A percentile compares a stretch with the other conserved stretches of the same genome.
Conservation (phyloP, 192 early-diverging fungal species). For the Geranomyces variabilis region DNA sequence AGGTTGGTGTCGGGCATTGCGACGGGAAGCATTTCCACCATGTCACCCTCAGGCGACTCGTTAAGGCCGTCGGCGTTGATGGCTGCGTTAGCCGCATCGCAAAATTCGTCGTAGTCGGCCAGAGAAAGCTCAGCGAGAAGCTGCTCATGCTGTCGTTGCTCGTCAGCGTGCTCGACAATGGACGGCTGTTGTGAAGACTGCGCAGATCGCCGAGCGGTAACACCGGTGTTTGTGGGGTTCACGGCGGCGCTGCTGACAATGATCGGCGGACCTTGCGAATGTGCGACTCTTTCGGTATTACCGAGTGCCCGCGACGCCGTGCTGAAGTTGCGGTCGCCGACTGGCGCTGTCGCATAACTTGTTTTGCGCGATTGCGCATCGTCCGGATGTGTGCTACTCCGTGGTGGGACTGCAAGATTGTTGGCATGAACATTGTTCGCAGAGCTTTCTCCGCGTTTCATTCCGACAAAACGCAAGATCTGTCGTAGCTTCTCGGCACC, state of each 20-base stretch:
- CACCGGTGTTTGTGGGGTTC: not conserved
- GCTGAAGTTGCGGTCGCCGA: slow-evolving; percentile 1
- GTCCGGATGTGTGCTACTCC: too few relatives aligned
- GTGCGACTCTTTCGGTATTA: not conserved
- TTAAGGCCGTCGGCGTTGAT: not conserved
- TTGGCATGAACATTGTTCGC: too few relatives aligned
- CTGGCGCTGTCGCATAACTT: slow-evolving; percentile 9
- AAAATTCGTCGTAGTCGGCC: slow-evolving; percentile 11
- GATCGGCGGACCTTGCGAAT: not conserved
- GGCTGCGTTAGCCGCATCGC: too few relatives aligned
- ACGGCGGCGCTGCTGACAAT: not conserved
- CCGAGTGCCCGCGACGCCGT: not conserved
- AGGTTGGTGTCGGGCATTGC: slow-evolving; percentile 9
- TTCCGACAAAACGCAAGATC: slow-evolving; percentile 4
- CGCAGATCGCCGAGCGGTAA: not conserved
- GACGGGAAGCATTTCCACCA: slow-evolving; percentile 6
- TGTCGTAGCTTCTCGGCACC: slow-evolving; percentile 1
- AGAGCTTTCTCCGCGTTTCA: not conserved
- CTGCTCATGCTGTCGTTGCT: slow-evolving; percentile 5
- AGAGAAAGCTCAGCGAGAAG: slow-evolving; percentile 18
- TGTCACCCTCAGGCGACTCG: slow-evolving; percentile 6
- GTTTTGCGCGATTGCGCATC: not conserved
- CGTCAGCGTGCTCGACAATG: not conserved
- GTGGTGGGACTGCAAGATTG: too few relatives aligned
- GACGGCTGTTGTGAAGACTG: slow-evolving; percentile 5